These are phyloP conservation scores for Oryza glumipatula DNA, from an alignment of 176 grass and related monocot genomes.

Conservation along the genomic window DNA sequence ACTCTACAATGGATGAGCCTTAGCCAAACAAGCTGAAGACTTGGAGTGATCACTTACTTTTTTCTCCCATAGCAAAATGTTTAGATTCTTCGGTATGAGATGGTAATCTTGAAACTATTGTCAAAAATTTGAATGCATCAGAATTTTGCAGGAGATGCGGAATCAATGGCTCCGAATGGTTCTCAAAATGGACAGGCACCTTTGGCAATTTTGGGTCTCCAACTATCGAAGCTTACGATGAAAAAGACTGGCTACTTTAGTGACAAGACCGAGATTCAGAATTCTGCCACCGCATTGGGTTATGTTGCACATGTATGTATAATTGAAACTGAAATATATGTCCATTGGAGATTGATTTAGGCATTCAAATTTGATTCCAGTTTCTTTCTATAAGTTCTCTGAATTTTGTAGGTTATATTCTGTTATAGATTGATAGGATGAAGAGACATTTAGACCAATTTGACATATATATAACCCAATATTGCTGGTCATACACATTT, in stretches of 20 bases:
- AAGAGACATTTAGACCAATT: not conserved
- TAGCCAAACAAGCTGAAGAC: not conserved
- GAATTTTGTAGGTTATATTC: not conserved
- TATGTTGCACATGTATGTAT: constrained; percentile 88
- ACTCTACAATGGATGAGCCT: not conserved
- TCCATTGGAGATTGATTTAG: constrained; percentile 7
- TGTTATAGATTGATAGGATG: constrained; percentile 5
- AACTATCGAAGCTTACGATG: constrained; percentile 54
- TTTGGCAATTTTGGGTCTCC: constrained; percentile 72
- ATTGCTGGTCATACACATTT: not conserved
- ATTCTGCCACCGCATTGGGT: constrained; percentile 70
- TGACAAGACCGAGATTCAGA: constrained; percentile 80
- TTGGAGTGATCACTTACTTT: not conserved
- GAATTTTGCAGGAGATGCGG: constrained; percentile 54
- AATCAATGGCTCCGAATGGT: constrained; percentile 42
- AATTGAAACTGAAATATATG: constrained; percentile 30
- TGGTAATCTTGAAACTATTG: not conserved
- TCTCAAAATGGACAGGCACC: constrained; percentile 48
- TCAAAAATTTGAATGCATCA: constrained; percentile 36
- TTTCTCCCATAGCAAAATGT: not conserved
- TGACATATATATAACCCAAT: not conserved
- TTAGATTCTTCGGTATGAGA: not conserved
- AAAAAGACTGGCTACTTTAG: constrained; percentile 78
- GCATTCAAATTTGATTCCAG: not conserved
- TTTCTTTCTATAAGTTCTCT: constrained; percentile 3